Evolutionary conservation across 2,329 filamentous ascomycete species (phyloP).

Genomic region (Colletotrichum truncatum): DNA sequence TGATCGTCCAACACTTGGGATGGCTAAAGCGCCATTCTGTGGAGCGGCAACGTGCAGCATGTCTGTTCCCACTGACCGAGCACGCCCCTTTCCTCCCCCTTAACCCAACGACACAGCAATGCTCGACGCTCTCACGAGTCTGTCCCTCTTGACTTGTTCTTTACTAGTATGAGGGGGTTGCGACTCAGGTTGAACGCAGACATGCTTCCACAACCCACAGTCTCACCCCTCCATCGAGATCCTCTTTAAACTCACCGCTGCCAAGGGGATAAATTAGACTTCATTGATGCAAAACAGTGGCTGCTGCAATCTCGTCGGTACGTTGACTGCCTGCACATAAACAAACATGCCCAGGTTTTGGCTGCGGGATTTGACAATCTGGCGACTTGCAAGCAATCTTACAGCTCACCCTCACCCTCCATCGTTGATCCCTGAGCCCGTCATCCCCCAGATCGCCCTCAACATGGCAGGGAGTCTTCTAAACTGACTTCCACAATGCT

Average conservation of each 20-base stretch:
- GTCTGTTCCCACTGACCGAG: conserved; percentile 8
- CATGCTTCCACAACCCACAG: conserved; percentile 3
- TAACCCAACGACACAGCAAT: neutral
- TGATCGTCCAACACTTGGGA: conserved; percentile 24
- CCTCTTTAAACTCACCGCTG: neutral
- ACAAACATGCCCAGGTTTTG: neutral
- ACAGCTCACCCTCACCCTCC: neutral
- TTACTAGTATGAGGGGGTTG: neutral
- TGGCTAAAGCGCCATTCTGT: conserved; percentile 3
- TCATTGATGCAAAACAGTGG: neutral
- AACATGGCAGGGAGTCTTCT: conserved; percentile 15
- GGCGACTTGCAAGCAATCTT: neutral
- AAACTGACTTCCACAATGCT: conserved; percentile 19
- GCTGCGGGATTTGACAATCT: too few species aligned
- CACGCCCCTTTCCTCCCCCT: neutral
- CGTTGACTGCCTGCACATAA: neutral
- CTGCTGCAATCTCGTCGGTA: neutral
- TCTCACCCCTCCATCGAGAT: neutral
- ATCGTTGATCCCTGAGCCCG: conserved; percentile 6
- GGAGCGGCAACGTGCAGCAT: neutral
- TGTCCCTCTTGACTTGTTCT: too few species aligned
- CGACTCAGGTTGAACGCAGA: neutral
- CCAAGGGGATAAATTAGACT: neutral
- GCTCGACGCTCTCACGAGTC: neutral
- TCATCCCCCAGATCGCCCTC: conserved; percentile 19